Base-by-base conservation (phyloP, 2,329 filamentous ascomycete species). In the Bipolaris bicolor region DNA sequence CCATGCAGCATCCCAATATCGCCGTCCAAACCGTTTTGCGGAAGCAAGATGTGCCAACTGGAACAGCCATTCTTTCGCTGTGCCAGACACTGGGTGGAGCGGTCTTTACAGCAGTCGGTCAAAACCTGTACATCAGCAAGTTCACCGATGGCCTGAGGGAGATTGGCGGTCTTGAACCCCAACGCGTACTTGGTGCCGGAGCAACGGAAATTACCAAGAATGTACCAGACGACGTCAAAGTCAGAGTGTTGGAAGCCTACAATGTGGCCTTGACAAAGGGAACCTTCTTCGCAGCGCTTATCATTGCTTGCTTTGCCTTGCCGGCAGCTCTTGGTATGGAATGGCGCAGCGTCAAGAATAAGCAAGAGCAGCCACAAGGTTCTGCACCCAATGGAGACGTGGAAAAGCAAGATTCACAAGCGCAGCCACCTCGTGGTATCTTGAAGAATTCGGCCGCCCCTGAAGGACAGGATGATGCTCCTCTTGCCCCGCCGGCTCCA, bases 341-440 rank as follows among this genome's bases (percentile, higher is more conserved):
- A 73, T 90, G 87, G 87, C 81, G 79, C 64, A 88, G 81, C 61
- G 85, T 90, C 53, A 90, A 89, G 76, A 83, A 82, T 18, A 61
- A 56, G 5, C 50, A 58, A 36, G 47, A 37, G 7, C 29, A 52
- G 6, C 29, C 50, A 9, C 11, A 33, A 5, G 15, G 22, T 9
- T 15, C 40, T 18, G 41, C 49, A 34, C 11, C 26, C 15, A 45
- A 50, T 20, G 5, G 13, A 43, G 60, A 66, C 22, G 61, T 62
- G 40, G 64, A 67, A 44, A 63, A 60, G 41, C 41, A 48, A 26
- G 45, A 54, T n/a, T 24, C 22, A 13, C 13, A 41, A 13, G n/a
- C 41, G 10, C 18, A 31, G 9, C 29, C 22, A 5, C 16, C 58
- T 20, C 31, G 18, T 18, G 51, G 45, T 22, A 46, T 50, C 18